Evolutionary conservation across 768 basidiomycete species (phyloP).

Genomic region (Mycena galericulata): DNA sequence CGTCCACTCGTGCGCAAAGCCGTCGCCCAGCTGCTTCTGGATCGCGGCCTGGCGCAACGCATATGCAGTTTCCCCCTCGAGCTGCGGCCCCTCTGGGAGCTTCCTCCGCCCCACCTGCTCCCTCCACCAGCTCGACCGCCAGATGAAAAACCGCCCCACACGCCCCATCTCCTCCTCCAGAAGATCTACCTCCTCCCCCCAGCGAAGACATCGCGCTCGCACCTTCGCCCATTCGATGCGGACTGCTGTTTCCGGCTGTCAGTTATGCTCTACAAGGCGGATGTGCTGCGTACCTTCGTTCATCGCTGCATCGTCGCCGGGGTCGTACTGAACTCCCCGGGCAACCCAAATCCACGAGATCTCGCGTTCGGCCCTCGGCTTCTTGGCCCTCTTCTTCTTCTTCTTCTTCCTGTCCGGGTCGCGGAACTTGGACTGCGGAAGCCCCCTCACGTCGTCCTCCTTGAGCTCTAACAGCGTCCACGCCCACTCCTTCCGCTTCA

Average conservation of each 20-base stretch:
- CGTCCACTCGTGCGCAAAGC: not conserved
- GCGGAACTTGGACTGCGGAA: not conserved
- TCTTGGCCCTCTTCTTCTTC: not conserved
- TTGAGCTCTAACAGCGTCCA: not conserved
- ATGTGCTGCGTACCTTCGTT: conserved; percentile 1
- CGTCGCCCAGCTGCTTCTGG: not conserved
- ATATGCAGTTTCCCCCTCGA: conserved; percentile 24
- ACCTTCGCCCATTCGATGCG: conserved; percentile 22
- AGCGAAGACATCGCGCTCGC: conserved; percentile 7
- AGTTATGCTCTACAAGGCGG: not conserved
- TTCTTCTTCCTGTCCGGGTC: conserved; percentile 8
- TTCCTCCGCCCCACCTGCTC: not conserved
- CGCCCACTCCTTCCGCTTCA: not conserved
- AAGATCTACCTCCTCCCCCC: conserved; percentile 27
- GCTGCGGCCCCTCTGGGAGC: conserved; percentile 4
- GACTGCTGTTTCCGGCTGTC: conserved; percentile 4
- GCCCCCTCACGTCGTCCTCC: conserved; percentile 5
- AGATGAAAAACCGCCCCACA: conserved; percentile 14
- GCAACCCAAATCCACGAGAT: conserved; percentile 15
- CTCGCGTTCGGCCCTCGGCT: not conserved
- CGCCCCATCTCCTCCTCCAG: conserved; percentile 33
- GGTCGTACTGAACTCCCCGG: not conserved
- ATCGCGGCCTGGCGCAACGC: conserved; percentile 21
- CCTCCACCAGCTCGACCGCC: conserved; percentile 25
- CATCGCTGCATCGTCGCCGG: conserved; percentile 2